Conservation (phyloP, 2,329 filamentous ascomycete genomes). For the Verticillium nubilum region DNA sequence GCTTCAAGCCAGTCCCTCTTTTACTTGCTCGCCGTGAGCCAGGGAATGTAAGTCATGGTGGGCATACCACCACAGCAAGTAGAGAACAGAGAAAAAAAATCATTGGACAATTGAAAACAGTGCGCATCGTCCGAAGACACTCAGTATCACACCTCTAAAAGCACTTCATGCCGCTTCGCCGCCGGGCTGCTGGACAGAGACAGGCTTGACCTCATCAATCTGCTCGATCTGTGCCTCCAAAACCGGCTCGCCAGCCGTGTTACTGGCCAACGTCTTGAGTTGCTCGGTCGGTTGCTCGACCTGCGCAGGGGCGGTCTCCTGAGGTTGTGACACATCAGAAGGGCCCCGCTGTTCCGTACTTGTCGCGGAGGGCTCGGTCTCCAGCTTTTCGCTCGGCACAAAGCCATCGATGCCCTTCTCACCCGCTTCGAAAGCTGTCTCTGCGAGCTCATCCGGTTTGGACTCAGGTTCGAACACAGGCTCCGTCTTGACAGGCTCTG, state of each 20-base stretch:
- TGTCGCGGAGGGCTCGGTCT: neutral
- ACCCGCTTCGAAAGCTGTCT: constrained; percentile 4
- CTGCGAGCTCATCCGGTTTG: neutral
- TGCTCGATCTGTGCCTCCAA: constrained; percentile 31
- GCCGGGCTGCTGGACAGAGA: constrained; percentile 24
- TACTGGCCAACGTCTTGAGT: constrained; percentile 31
- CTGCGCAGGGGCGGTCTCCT: constrained; percentile 6
- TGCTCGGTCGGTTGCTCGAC: constrained; percentile 9
- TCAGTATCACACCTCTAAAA: neutral
- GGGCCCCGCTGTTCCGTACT: neutral
- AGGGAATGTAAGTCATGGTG: constrained; percentile 9
- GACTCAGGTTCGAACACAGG: neutral
- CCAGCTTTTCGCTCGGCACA: neutral
- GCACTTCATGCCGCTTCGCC: constrained; percentile 7
- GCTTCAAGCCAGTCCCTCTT: neutral
- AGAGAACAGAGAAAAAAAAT: constrained; percentile 3
- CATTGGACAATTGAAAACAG: constrained; percentile 2
- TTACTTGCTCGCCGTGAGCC: constrained; percentile 1
- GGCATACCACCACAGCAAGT: constrained; percentile 6
- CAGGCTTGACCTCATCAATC: constrained; percentile 27
- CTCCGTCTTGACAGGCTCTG: neutral
- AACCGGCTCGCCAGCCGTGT: constrained; percentile 39
- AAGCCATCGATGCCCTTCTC: neutral
- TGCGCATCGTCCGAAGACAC: neutral
- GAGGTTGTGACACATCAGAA: constrained; percentile 2